These are phyloP conservation scores for Phytophthora colocasiae DNA, from an alignment of 352 stramenopile species.

Conservation along the genomic window DNA sequence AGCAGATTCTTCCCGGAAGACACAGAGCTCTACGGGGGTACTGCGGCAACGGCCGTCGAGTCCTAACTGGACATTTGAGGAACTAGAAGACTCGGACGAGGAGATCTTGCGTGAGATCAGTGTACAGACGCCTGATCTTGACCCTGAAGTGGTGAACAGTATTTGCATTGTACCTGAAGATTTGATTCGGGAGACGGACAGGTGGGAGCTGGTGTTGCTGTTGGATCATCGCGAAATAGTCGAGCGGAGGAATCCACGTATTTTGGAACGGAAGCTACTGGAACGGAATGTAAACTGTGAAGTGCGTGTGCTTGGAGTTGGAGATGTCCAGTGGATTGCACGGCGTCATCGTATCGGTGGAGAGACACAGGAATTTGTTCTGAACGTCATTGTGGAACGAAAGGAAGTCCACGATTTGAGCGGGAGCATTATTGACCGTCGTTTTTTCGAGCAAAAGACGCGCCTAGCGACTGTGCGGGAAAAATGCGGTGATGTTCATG, in stretches of 20 bases:
- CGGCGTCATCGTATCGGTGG: constrained; percentile 50
- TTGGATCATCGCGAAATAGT: constrained; percentile 87
- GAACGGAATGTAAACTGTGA: constrained; percentile 84
- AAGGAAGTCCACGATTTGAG: constrained; percentile 85
- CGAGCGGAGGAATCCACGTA: constrained; percentile 71
- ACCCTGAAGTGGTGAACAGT: constrained; percentile 19
- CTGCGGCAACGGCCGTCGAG: constrained; percentile 14
- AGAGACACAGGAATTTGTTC: constrained; percentile 64
- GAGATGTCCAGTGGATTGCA: constrained; percentile 84
- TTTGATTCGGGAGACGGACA: constrained; percentile 46
- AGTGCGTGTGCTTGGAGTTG: constrained; percentile 75
- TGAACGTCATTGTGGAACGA: constrained; percentile 87
- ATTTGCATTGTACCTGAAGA: constrained; percentile 16
- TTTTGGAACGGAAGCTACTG: constrained; percentile 84
- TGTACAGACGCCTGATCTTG: constrained; percentile 16
- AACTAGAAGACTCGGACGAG: constrained; percentile 56
- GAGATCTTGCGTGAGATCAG: constrained; percentile 10
- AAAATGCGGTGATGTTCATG: constrained; percentile 71
- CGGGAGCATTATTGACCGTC: constrained; percentile 84
- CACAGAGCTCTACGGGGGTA: constrained; percentile 2
- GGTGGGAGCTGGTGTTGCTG: constrained; percentile 81
- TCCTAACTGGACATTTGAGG: constrained; percentile 39
- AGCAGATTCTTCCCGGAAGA: background rate
- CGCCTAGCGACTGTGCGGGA: constrained; percentile 53
- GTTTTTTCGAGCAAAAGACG: constrained; percentile 83